Evolutionary conservation across 1,284 basidiomycete species (phyloP).

Genomic region (Irpex rosettiformis): DNA sequence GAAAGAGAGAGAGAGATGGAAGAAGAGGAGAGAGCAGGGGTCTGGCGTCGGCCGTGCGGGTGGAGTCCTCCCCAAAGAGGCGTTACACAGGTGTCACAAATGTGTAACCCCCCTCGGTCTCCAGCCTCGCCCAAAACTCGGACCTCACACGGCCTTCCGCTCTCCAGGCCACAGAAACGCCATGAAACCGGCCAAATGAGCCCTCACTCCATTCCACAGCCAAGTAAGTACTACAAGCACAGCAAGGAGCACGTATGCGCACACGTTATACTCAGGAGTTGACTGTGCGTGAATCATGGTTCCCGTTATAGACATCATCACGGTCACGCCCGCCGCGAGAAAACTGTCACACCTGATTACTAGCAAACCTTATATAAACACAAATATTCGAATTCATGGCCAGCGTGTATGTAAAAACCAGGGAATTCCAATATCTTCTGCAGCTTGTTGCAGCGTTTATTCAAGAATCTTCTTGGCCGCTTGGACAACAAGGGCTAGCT

Average conservation of each 20-base stretch:
- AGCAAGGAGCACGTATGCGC: no score
- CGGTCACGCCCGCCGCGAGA: neutral
- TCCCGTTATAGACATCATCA: neutral
- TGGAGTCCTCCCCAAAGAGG: neutral
- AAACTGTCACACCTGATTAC: neutral
- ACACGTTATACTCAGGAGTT: neutral
- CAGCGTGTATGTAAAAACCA: no score
- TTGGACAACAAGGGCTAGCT: constrained; percentile 48
- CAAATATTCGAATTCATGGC: no score
- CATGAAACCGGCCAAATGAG: neutral
- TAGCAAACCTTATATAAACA: neutral
- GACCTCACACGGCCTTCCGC: neutral
- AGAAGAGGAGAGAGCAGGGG: neutral
- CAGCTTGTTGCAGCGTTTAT: constrained; percentile 5
- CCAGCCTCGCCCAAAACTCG: neutral
- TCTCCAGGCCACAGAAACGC: neutral
- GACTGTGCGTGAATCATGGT: neutral
- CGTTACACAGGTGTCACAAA: neutral
- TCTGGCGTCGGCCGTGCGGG: neutral
- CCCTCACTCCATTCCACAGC: neutral
- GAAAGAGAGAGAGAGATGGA: constrained; percentile 6
- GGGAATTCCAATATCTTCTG: no score
- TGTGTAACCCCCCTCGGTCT: neutral
- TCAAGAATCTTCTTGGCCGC: constrained; percentile 51
- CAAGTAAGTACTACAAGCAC: no score